phyloP scores from a whole-genome alignment of 75 land plant species.

The Cryptomeria japonica region DNA sequence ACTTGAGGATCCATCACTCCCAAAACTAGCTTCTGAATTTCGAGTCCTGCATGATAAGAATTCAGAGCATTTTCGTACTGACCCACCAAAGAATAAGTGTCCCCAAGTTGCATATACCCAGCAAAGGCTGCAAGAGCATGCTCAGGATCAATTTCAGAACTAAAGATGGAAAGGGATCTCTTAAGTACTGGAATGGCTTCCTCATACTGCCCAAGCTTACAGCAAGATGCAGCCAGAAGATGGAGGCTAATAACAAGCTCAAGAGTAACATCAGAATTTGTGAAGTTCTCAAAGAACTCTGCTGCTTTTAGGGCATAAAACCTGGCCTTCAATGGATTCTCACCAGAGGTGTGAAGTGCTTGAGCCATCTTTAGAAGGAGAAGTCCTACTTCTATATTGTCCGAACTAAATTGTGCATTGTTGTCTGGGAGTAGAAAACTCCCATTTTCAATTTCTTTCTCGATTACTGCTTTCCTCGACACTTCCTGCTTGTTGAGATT shows the following conservation, averaged over 20 bases:
- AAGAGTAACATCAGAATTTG: slow-evolving; percentile 20
- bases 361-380: slow-evolving; percentile 41
- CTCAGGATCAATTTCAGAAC: slow-evolving; percentile 16
- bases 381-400: slow-evolving; percentile 11
- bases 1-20: slow-evolving; percentile 40
- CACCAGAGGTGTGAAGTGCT: slow-evolving; percentile 32
- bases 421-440: neutral
- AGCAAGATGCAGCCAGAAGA: slow-evolving; percentile 32
- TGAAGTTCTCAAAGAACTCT: slow-evolving; percentile 30
- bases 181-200: slow-evolving; percentile 33
- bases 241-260: slow-evolving; percentile 40
- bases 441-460: neutral
- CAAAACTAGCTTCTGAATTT: slow-evolving; percentile 29
- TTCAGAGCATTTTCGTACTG: slow-evolving; percentile 17
- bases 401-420: neutral
- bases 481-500: neutral
- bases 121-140: slow-evolving; percentile 39
- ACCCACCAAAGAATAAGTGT: slow-evolving; percentile 26
- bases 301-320: slow-evolving; percentile 42
- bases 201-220: slow-evolving; percentile 37
- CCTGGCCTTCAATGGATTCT: slow-evolving; percentile 37
- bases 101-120: slow-evolving; percentile 50
- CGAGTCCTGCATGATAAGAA: slow-evolving; percentile 30
- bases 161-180: slow-evolving; percentile 23
- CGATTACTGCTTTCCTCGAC: neutral